Percentiles rank a stretch among this genome's conserved stretches.
Evolutionary conservation across 2,329 filamentous ascomycete genomes (phyloP).

Genomic region (Aspergillus sp.): DNA sequence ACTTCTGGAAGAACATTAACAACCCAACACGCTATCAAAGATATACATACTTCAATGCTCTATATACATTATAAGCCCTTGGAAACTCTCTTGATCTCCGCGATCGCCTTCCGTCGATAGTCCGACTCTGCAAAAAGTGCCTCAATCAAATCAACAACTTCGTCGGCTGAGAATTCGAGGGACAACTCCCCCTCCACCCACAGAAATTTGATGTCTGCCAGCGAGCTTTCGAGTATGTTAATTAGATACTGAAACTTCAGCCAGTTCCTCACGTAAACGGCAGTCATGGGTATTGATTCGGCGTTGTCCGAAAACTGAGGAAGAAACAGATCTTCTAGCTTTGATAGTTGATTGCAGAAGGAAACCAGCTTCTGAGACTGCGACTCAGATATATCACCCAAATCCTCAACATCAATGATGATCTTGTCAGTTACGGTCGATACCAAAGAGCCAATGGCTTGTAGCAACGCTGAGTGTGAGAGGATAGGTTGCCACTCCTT

Average conservation of each 20-base stretch:
- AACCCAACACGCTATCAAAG: background rate
- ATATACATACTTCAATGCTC: background rate
- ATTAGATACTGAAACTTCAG: conserved; percentile 64
- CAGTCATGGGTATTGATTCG: conserved; percentile 52
- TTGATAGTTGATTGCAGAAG: conserved; percentile 57
- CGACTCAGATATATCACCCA: conserved; percentile 63
- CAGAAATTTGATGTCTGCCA: conserved; percentile 65
- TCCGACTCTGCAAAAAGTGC: conserved; percentile 65
- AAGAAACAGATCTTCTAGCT: conserved; percentile 58
- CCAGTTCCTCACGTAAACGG: conserved; percentile 64
- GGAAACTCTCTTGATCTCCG: conserved; percentile 51
- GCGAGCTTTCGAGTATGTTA: conserved; percentile 62
- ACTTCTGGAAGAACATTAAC: background rate
- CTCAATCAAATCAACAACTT: conserved; percentile 63
- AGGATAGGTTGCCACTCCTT: conserved; percentile 58
- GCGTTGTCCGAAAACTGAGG: conserved; percentile 39
- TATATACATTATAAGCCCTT: conserved; percentile 14
- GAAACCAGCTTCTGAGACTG: conserved; percentile 60
- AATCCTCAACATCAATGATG: conserved; percentile 62
- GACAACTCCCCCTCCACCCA: conserved; percentile 66
- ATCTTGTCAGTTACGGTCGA: conserved; percentile 59
- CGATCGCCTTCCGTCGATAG: conserved; percentile 57
- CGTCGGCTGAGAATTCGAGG: conserved; percentile 61
- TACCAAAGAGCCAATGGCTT: conserved; percentile 60
- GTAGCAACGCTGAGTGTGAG: conserved; percentile 60